Percentiles rank a stretch among this genome's conserved stretches.
Evolutionary conservation across 1,284 basidiomycete genomes (phyloP).

Genomic region (Ceratobasidium sp.): DNA sequence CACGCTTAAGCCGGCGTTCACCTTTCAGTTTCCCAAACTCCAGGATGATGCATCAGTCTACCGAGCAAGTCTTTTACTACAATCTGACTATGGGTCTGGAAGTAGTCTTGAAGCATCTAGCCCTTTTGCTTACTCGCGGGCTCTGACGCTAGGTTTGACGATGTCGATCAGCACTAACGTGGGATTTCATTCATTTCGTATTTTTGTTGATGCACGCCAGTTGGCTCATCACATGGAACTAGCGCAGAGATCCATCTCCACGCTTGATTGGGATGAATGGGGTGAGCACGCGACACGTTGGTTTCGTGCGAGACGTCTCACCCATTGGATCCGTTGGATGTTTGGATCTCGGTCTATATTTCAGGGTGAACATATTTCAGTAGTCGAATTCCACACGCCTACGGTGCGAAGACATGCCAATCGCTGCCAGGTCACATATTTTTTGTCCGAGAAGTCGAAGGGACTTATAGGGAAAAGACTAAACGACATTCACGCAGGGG

Average conservation of each 20-base stretch:
- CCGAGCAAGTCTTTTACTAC: neutral
- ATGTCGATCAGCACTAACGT: neutral
- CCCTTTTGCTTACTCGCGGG: neutral
- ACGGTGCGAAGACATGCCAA: no score
- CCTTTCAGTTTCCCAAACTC: neutral
- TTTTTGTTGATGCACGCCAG: neutral
- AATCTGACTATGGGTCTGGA: neutral
- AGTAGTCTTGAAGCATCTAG: neutral
- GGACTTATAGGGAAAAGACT: no score
- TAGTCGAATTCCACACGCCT: no score
- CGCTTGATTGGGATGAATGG: no score
- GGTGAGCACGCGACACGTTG: conserved; percentile 17
- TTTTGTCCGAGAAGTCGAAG: no score
- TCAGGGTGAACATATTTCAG: no score
- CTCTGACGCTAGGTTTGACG: conserved; percentile 2
- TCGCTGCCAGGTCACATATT: no score
- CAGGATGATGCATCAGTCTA: neutral
- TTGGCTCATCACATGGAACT: neutral
- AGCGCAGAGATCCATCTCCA: neutral
- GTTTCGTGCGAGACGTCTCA: neutral
- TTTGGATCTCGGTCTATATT: neutral
- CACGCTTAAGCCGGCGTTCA: neutral
- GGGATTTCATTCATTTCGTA: neutral
- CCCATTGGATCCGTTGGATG: conserved; percentile 19
- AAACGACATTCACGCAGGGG: no score